Base-by-base conservation (phyloP, 192 early-diverging fungal genomes). In the Coemansia sp. region DNA sequence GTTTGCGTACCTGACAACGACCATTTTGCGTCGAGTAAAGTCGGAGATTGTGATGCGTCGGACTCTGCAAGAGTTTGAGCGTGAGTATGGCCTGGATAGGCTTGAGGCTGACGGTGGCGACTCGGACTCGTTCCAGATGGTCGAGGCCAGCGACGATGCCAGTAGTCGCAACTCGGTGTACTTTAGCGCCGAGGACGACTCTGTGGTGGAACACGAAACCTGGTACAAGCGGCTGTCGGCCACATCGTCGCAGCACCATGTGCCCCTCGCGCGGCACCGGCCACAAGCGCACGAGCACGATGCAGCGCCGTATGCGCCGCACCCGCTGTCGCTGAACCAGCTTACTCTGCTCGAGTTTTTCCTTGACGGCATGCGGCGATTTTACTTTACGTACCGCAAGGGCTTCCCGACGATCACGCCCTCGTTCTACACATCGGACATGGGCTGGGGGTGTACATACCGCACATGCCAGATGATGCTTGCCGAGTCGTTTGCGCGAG, bases 381-480 rank as follows among this genome's bases (percentile, higher is more conserved):
- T 80, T 64, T 80, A 80, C 67, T 80, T 70, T 67, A 80, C 76
- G 7, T 80, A 80, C 22, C 76, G 76, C 70, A 73, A 73, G 53
- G 76, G 70, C 22, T 80, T 80, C 21, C 70, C 76, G 33, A 80
- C 76, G 10, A 80, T 80, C 37, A 80, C 76, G 42, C 70, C 75
- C 29, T 82, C 80, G 34, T 82, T 77, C 48, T 82, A 82, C 70
- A 82, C 80, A 14, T 82, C 80, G 14, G 80, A 82, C 59, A 77
- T 77, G 67, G 80, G 80, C 26, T 82, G 80, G 80, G 80, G 80
- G 3, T 82, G 80, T 60, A 82, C 75, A 18, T 76, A 82, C 65
- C 70, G 80, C 59, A 77, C 80, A 14, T 74, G 80, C 53, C 80
- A 82, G 70, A 82, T 82, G 80, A 63, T 82, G 68, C 65, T 82